Conservation (phyloP, 2,329 filamentous ascomycete species). For the Cladosporium cucumerinum region DNA sequence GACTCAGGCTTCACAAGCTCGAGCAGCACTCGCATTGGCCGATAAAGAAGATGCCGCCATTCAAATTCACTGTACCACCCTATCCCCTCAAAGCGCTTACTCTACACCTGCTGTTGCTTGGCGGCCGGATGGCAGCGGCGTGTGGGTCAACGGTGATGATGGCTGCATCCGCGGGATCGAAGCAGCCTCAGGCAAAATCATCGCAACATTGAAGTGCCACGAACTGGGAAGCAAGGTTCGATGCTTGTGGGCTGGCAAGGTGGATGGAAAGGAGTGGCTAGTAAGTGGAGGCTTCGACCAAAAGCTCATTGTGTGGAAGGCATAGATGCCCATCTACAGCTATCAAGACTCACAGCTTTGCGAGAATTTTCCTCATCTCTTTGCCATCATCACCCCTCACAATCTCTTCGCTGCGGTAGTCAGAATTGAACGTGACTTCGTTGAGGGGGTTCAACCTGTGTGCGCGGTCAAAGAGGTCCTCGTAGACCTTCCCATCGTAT, state of each 20-base stretch:
- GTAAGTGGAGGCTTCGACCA: conserved; percentile 65
- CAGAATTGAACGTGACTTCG: conserved; percentile 48
- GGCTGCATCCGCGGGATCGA: conserved; percentile 60
- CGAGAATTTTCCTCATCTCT: conserved; percentile 28
- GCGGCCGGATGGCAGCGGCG: conserved; percentile 58
- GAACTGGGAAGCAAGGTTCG: conserved; percentile 57
- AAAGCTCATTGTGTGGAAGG: conserved; percentile 56
- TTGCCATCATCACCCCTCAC: conserved; percentile 42
- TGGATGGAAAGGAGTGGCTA: conserved; percentile 48
- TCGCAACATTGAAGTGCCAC: conserved; percentile 52
- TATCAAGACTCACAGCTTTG: conserved; percentile 28
- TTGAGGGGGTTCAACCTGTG: conserved; percentile 53
- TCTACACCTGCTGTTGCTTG: conserved; percentile 61
- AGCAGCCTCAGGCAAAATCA: conserved; percentile 55
- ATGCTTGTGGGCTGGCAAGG: conserved; percentile 54
- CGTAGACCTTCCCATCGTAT: conserved; percentile 53
- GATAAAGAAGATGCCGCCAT: conserved; percentile 60
- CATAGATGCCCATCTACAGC: background rate
- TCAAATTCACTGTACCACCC: conserved; percentile 56
- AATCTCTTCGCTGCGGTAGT: conserved; percentile 50
- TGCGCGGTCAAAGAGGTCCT: conserved; percentile 51
- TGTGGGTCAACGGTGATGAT: conserved; percentile 65
- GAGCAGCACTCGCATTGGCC: conserved; percentile 50
- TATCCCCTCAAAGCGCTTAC: conserved; percentile 63
- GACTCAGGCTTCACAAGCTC: conserved; percentile 52